Conservation (phyloP, 768 basidiomycete genomes). For the Trametes cingulata region DNA sequence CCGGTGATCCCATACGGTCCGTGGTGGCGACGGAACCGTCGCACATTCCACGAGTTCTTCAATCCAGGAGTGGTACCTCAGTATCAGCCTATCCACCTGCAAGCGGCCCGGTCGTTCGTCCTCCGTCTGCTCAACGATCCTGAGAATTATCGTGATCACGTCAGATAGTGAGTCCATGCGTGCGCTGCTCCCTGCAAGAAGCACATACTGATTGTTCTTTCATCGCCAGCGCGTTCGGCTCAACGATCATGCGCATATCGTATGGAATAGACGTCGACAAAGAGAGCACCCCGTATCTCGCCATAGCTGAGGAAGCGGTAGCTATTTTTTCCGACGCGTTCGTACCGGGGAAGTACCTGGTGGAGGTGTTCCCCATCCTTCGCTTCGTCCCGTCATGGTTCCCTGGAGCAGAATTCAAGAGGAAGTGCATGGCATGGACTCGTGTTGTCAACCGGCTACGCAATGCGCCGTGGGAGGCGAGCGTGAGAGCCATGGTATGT, state of each 20-base stretch:
- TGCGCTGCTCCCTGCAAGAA: too few species aligned
- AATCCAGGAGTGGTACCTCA: neutral
- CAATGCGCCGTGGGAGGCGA: slow-evolving; percentile 12
- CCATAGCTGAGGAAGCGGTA: slow-evolving; percentile 1
- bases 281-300: slow-evolving; percentile 6
- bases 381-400: neutral
- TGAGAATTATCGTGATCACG: slow-evolving; percentile 1
- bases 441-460: neutral
- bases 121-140: slow-evolving; percentile 2
- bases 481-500: slow-evolving; percentile 20
- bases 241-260: slow-evolving; percentile 21
- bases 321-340: neutral
- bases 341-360: slow-evolving; percentile 35
- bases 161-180: too few species aligned
- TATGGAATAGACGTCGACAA: slow-evolving; percentile 25
- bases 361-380: slow-evolving; percentile 38
- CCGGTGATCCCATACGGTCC: slow-evolving; percentile 2
- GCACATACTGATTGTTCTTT: neutral
- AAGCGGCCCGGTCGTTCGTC: neutral
- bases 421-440: neutral
- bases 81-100: slow-evolving; percentile 1
- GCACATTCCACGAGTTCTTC: slow-evolving; percentile 15
- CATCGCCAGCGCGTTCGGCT: slow-evolving; percentile 22
- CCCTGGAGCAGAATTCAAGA: neutral
- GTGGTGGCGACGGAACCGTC: slow-evolving; percentile 10